Evolutionary conservation across 2,329 filamentous ascomycete genomes (phyloP).

Genomic region (Cryoendolithus antarcticus): DNA sequence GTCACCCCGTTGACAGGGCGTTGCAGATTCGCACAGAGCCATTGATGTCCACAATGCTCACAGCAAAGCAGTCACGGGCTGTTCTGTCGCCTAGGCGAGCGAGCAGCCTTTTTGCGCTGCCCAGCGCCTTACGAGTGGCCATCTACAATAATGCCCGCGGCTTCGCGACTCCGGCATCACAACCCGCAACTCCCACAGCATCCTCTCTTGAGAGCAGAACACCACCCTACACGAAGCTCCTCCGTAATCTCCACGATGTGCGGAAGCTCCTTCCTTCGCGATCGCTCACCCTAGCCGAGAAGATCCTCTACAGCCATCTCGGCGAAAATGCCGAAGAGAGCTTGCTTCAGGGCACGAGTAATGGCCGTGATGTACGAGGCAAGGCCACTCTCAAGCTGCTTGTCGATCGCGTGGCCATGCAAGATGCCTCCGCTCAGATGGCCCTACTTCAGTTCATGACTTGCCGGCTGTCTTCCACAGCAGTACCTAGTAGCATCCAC

Average conservation of each 20-base stretch:
- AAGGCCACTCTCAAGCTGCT: conserved; percentile 91
- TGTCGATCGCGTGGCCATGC: conserved; percentile 96
- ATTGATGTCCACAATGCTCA: neutral
- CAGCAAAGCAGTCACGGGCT: conserved; percentile 1
- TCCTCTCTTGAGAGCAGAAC: conserved; percentile 43
- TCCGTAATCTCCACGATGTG: conserved; percentile 65
- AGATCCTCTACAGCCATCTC: conserved; percentile 94
- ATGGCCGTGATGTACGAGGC: conserved; percentile 73
- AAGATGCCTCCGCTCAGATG: conserved; percentile 98
- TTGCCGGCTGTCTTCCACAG: conserved; percentile 76
- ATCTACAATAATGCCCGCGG: neutral
- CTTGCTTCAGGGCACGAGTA: conserved; percentile 67
- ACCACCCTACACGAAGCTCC: conserved; percentile 72
- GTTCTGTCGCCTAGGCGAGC: conserved; percentile 13
- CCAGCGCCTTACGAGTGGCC: no score
- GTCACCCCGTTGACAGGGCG: no score
- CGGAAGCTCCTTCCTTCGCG: conserved; percentile 52
- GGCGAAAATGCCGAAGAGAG: conserved; percentile 73
- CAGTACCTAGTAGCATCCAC: conserved; percentile 93
- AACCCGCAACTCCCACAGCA: conserved; percentile 6
- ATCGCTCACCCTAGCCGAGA: conserved; percentile 79
- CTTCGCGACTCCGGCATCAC: conserved; percentile 20
- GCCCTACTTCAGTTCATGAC: conserved; percentile 97
- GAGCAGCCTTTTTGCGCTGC: conserved; percentile 1
- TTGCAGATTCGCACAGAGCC: neutral